Percentiles rank a stretch among this genome's conserved stretches.
These are phyloP conservation scores for Stephania japonica DNA, from an alignment of 164 flowering plant genomes.

Conservation along the genomic window DNA sequence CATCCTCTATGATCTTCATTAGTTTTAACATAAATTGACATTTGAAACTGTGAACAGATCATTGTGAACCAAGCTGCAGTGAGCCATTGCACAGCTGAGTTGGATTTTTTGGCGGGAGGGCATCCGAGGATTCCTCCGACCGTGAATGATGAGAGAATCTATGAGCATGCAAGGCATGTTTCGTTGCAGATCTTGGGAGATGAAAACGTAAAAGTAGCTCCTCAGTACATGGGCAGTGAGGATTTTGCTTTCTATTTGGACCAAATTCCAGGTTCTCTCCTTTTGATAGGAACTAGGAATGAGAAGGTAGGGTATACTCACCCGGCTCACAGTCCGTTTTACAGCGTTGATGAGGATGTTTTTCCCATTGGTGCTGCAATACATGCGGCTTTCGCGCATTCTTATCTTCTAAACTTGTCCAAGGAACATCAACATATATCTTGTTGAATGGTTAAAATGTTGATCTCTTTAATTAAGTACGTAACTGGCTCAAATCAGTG, in stretches of 20 bases:
- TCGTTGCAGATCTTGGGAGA: slow-evolving; percentile 36
- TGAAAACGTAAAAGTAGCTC: slow-evolving; percentile 24
- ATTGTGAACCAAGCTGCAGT: slow-evolving; percentile 50
- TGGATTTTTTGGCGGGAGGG: slow-evolving; percentile 33
- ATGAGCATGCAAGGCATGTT: slow-evolving; percentile 27
- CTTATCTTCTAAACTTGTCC: slow-evolving; percentile 27
- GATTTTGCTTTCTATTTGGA: slow-evolving; percentile 63
- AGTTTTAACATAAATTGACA: background rate
- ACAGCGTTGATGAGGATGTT: slow-evolving; percentile 43
- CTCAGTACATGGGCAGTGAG: slow-evolving; percentile 46
- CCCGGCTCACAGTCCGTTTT: slow-evolving; percentile 53
- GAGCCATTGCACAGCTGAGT: slow-evolving; percentile 38
- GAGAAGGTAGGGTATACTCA: slow-evolving; percentile 34
- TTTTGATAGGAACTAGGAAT: slow-evolving; percentile 42
- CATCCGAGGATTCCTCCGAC: slow-evolving; percentile 49
- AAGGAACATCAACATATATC: background rate
- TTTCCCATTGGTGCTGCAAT: slow-evolving; percentile 59
- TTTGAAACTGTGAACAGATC: slow-evolving; percentile 25
- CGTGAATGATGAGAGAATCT: slow-evolving; percentile 34
- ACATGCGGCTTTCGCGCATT: slow-evolving; percentile 52
- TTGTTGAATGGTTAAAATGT: background rate
- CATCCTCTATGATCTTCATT: background rate
- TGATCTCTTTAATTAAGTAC: background rate
- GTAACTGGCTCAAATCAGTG: background rate
- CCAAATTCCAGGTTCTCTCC: slow-evolving; percentile 44